These are phyloP conservation scores for Tolypocladium sp. DNA, from an alignment of 2,329 filamentous ascomycete genomes.

Conservation along the genomic window DNA sequence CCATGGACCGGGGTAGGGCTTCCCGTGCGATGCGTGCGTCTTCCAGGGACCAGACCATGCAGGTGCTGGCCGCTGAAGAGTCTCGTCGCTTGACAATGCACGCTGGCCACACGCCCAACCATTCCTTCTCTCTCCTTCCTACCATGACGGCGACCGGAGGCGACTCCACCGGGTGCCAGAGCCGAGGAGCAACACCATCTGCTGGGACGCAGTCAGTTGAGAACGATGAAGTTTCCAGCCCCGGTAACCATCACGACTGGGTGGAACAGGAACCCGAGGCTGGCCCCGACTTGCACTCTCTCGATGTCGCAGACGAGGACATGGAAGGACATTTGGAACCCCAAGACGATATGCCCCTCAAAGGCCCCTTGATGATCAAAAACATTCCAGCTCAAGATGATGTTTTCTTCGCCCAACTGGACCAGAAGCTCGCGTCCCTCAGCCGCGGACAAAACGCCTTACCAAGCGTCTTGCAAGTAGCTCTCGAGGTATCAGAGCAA, in stretches of 20 bases:
- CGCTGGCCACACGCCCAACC: constrained; percentile 54
- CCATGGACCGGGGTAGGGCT: constrained; percentile 3
- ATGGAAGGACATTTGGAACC: constrained; percentile 25
- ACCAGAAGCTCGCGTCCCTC: constrained; percentile 42
- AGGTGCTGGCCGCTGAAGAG: constrained; percentile 38
- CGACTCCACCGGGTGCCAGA: constrained; percentile 15
- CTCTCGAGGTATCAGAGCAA: constrained; percentile 2
- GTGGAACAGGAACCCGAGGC: neutral
- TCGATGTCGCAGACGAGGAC: constrained; percentile 1
- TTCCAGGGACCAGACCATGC: constrained; percentile 32
- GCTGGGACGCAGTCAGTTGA: constrained; percentile 6
- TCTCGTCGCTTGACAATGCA: constrained; percentile 48
- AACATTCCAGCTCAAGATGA: constrained; percentile 49
- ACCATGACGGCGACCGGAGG: constrained; percentile 32
- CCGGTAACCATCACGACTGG: neutral
- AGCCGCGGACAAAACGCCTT: constrained; percentile 35
- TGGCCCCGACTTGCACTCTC: neutral
- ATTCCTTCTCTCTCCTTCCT: constrained; percentile 44
- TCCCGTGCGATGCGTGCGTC: constrained; percentile 14
- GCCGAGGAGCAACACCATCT: constrained; percentile 19
- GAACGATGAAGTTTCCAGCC: neutral
- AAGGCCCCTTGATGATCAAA: constrained; percentile 43
- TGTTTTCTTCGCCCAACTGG: constrained; percentile 39
- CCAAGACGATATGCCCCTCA: constrained; percentile 35
- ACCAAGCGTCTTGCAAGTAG: constrained; percentile 28